Base-by-base conservation (phyloP, 495 filamentous ascomycete genomes). In the Terfezia claveryi region DNA sequence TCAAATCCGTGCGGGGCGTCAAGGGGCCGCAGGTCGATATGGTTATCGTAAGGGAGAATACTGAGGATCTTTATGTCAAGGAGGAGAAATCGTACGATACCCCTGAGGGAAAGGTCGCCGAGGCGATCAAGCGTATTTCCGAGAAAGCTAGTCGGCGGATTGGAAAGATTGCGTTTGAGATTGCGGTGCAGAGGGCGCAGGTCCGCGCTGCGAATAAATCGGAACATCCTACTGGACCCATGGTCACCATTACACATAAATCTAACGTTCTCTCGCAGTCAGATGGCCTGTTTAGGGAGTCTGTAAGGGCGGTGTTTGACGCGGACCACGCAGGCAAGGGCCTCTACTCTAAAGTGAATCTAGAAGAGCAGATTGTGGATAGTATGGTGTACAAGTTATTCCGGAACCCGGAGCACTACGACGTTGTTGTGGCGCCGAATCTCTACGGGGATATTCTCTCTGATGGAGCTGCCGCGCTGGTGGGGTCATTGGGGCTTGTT, bases 301-400 rank as follows among this genome's bases (percentile, higher is more conserved):
- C 83, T 9, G 79, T 85, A 12, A 76, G 80, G 58, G 65, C 69
- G 10, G 63, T 66, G 10, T 59, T 62, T 27, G 69, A 70, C 36
- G 82, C 83, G 10, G 74, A 78, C 23, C 68, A 69, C 37, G 81
- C 83, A 10, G 74, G 78, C 23, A 73, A 71, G 37, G 61, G 76
- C 23, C 74, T 71, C 56, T 91, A 81, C 70, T 63, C 62, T 2
- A 68, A 64, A 37, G 72, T 96, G 36, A 70, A 71, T 27, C 77
- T 93, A 51, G 92, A 98, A 67, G 91, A 98, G 74, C 91, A 98
- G 74, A 98, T 98, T 60, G 89, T 98, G 56, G 91, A 98, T 68
- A 84, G 79, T 41, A 98, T 98, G 91, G 86, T 96, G 44, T 98
- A 98, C 77, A 96, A 96, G 75, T 81, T 98, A 49, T 95, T 96